Conservation (phyloP, 345 rosid species). For the Geranium brycei region DNA sequence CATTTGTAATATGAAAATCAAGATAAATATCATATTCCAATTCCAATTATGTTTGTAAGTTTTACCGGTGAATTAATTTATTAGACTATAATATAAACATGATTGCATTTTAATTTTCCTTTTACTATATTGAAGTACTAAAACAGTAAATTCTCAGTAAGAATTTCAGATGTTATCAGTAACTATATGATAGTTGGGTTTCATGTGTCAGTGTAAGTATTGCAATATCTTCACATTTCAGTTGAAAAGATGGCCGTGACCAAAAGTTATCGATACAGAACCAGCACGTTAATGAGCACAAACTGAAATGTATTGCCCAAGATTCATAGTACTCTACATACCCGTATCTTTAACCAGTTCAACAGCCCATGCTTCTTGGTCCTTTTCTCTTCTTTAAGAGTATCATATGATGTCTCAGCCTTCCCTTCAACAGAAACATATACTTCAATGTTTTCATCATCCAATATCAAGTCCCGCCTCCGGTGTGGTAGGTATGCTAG, state of each 20-base stretch:
- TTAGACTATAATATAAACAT: no score
- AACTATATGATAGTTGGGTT: background rate
- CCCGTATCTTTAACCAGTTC: conserved; percentile 92
- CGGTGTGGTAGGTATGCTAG: conserved; percentile 94
- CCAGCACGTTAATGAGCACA: background rate
- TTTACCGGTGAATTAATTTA: no score
- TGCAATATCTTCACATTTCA: background rate
- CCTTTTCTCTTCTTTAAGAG: conserved; percentile 69
- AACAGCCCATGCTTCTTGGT: conserved; percentile 76
- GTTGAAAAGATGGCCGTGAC: background rate
- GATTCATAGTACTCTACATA: conserved; percentile 18
- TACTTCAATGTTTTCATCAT: conserved; percentile 70
- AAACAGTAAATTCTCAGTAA: no score
- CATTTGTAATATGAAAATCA: no score
- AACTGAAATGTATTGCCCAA: background rate
- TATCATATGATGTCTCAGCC: conserved; percentile 43
- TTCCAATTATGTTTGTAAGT: no score
- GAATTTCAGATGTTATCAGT: no score
- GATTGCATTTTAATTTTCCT: no score
- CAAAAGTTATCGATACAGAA: background rate
- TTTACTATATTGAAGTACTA: no score
- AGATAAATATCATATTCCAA: no score
- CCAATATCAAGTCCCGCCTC: conserved; percentile 85
- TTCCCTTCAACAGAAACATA: conserved; percentile 67
- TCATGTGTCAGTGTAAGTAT: background rate